A percentile compares a stretch with the other conserved stretches of the same genome.
Conservation (phyloP, 768 basidiomycete species). For the Hygrocybe coccinea region DNA sequence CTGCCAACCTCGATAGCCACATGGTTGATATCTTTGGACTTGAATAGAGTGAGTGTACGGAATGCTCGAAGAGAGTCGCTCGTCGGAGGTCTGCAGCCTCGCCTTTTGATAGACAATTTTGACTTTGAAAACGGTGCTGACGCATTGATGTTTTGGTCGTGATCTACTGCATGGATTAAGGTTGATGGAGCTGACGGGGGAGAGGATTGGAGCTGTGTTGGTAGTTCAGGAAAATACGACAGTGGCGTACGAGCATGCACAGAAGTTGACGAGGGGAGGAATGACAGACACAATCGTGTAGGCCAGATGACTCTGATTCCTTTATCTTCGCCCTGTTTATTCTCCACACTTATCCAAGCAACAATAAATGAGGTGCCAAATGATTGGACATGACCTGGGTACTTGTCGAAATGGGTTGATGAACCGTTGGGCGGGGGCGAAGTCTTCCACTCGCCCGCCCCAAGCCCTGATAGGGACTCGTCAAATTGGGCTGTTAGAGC, state of each 20-base stretch:
- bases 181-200: conserved; percentile 26
- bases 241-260: conserved; percentile 40
- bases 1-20: conserved; percentile 59
- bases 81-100: conserved; percentile 28
- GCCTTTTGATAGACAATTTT: neutral
- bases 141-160: neutral
- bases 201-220: conserved; percentile 55
- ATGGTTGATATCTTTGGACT: conserved; percentile 44
- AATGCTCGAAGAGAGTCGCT: conserved; percentile 38
- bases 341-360: conserved; percentile 71
- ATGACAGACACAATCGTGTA: conserved; percentile 48
- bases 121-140: neutral
- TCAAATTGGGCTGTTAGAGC: conserved; percentile 60
- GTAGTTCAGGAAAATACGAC: conserved; percentile 57
- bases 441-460: conserved; percentile 48
- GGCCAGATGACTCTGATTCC: conserved; percentile 75
- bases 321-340: conserved; percentile 76
- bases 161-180: neutral
- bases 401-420: conserved; percentile 4
- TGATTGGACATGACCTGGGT: conserved; percentile 9
- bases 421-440: neutral
- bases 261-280: conserved; percentile 30
- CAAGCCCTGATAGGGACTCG: conserved; percentile 57
- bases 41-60: conserved; percentile 49
- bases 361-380: conserved; percentile 45